Percentiles rank a stretch among this genome's conserved stretches.
Evolutionary conservation across 2,329 filamentous ascomycete genomes (phyloP).

Genomic region (Exophiala sideris): DNA sequence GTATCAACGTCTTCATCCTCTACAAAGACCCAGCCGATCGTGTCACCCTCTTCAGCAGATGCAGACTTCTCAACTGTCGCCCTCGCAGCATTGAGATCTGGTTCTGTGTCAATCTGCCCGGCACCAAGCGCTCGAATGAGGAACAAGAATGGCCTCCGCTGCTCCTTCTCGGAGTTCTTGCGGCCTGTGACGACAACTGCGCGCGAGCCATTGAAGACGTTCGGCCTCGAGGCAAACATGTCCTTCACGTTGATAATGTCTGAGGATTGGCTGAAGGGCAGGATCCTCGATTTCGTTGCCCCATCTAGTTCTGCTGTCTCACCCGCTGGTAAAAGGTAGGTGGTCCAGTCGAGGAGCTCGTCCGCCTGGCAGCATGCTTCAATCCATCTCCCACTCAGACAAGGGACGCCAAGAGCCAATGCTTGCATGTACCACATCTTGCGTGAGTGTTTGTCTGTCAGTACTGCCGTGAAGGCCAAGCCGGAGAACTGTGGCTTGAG

Average conservation of each 20-base stretch:
- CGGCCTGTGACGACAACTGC: constrained; percentile 68
- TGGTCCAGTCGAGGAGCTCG: constrained; percentile 67
- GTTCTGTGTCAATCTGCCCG: constrained; percentile 60
- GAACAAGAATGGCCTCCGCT: constrained; percentile 72
- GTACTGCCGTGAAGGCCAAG: constrained; percentile 76
- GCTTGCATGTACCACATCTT: constrained; percentile 94
- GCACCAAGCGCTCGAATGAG: constrained; percentile 76
- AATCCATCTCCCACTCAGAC: constrained; percentile 79
- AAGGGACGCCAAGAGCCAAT: constrained; percentile 82
- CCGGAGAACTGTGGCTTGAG: constrained; percentile 54
- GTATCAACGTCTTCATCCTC: constrained; percentile 61
- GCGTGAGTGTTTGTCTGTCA: constrained; percentile 80
- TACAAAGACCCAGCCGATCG: constrained; percentile 77
- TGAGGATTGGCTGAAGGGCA: constrained; percentile 49
- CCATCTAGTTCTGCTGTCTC: constrained; percentile 73
- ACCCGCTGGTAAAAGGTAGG: constrained; percentile 82
- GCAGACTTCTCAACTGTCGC: constrained; percentile 34
- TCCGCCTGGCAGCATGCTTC: constrained; percentile 64
- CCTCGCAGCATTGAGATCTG: constrained; percentile 64
- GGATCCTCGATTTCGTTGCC: constrained; percentile 69
- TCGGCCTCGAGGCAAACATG: constrained; percentile 59
- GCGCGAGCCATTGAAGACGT: constrained; percentile 60
- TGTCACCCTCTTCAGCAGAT: not conserved
- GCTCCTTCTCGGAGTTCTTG: constrained; percentile 58
- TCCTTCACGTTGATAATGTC: constrained; percentile 54